Evolutionary conservation across 2,329 filamentous ascomycete species (phyloP), one percentile per base, ranked within the genome.

Genomic region (Phialophora chinensis): DNA sequence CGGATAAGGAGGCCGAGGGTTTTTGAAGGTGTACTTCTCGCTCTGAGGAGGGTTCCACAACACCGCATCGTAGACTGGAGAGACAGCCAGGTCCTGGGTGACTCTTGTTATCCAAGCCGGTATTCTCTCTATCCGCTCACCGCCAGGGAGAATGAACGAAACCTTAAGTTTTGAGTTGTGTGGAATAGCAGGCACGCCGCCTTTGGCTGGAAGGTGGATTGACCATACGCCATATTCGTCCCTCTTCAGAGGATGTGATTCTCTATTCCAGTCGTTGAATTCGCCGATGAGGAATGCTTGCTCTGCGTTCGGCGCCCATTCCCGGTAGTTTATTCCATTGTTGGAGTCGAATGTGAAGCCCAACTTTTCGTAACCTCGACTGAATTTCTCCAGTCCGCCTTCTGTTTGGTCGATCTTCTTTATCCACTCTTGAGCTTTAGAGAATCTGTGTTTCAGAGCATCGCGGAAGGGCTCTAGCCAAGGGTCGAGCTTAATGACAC

Each of bases 161-260:
- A 97, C 91, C 92, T 99, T 99, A 80, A 99, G 81, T 81, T 97
- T 99, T 73, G 93, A 96, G 72, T 97, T 92, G 81, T 99, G 95
- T 57, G 90, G 86, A 74, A 99, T 97, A 3, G 88, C 89, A 53
- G 92, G 85, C 68, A 90, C 81, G 38, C 93, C 93, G 75, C 92
- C 80, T 65, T 86, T 86, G 55, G 90, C 87, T 11, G 91, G 91
- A 8, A 99, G 73, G 0, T 83, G 86, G 60, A 97, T 88, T 75
- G 96, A 91, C 81, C 94, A 99, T 31, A 96, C 89, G 4, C 95
- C 95, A 77, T 88, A 98, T 49, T 85, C 79, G 75, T 96, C 87
- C 81, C 91, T 95, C 75, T 86, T 90, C 95, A 99, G 97, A 60
- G 90, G 88, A 73, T 95, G 91, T 27, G 92, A 88, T 69, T 88